Evolutionary conservation across 2,329 filamentous ascomycete species (phyloP), one percentile per base, ranked within the genome.

Genomic region (Anthostomella pinea): DNA sequence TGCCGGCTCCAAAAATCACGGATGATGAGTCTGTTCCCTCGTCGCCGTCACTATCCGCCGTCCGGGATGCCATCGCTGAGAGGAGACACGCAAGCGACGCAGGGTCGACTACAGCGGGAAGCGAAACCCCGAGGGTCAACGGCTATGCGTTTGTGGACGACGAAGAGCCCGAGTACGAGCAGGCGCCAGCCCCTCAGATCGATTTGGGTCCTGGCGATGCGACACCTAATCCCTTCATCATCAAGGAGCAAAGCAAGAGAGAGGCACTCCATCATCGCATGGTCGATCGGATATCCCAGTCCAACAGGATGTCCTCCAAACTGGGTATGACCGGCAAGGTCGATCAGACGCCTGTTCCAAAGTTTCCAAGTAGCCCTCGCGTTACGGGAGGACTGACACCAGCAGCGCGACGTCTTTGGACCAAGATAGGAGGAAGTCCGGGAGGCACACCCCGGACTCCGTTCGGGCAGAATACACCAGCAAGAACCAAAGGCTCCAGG

Each of bases 81-180:
- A 78, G 72, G 6, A 79, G 83, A 4, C 75, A 79, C 7, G 67
- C 72, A 2, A 75, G 72, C 7, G 77, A 82, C 16, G 78, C 79
- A 9, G 81, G 87, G 48, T 77, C 77, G 5, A 68, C 63, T 4
- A 60, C 68, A 8, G 72, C 72, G 3, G 85, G 83, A 11, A 75
- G 73, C 39, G 89, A 94, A 61, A 97, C 91, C 0, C 93, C 91
- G 0, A 77, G 87, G 2, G 87, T 97, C 1, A 95, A 94, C 46
- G 93, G 93, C 1, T 98, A 96, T 60, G 79, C 88, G 0, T 97
- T 95, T 63, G 90, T 98, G 22, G 89, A 95, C 50, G 88, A 94
- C 38, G 85, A 85, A 31, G 72, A 77, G 25, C 75, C 77, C 1
- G 72, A 72, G 11, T 54, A 70, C 34, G 70, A 71, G 33, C 50